phyloP scores from a whole-genome alignment of 164 flowering plant genomes.

The Buxus sempervirens region DNA sequence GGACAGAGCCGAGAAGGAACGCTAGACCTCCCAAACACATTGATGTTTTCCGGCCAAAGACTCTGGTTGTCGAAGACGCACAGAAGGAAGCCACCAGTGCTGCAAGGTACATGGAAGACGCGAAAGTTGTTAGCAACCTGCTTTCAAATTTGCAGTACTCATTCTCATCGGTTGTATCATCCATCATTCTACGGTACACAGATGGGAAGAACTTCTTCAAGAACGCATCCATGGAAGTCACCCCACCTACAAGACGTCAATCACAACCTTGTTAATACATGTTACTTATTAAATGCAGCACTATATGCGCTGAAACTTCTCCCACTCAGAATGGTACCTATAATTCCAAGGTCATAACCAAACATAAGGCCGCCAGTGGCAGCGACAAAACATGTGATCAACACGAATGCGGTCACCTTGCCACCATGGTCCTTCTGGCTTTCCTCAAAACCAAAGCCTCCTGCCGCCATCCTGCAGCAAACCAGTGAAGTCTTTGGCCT shows the following conservation, averaged over 20 bases:
- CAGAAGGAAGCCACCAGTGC: conserved; percentile 32
- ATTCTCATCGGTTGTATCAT: conserved; percentile 15
- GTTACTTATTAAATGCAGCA: no score
- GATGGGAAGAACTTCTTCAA: conserved; percentile 19
- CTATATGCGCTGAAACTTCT: no score
- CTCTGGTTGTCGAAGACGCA: conserved; percentile 15
- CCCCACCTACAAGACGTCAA: no score
- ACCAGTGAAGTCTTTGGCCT: no score
- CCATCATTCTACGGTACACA: conserved; percentile 15
- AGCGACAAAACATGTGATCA: conserved; percentile 28
- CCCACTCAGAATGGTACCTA: no score
- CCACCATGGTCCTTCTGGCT: conserved; percentile 18
- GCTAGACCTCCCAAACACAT: conserved; percentile 25
- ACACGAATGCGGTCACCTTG: conserved; percentile 23
- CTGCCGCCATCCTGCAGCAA: conserved; percentile 23
- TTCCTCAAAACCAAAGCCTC: conserved; percentile 15
- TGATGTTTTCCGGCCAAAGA: conserved; percentile 30
- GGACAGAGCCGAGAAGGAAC: conserved; percentile 17
- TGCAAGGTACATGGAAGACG: conserved; percentile 42
- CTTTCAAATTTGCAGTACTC: conserved; percentile 45
- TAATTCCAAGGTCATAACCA: conserved; percentile 35
- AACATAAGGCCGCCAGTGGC: no score
- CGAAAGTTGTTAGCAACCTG: conserved; percentile 32
- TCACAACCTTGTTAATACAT: no score
- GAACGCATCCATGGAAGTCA: conserved; percentile 20